Base-by-base conservation (phyloP, 352 stramenopile species). In the Saprolegnia diclina region DNA sequence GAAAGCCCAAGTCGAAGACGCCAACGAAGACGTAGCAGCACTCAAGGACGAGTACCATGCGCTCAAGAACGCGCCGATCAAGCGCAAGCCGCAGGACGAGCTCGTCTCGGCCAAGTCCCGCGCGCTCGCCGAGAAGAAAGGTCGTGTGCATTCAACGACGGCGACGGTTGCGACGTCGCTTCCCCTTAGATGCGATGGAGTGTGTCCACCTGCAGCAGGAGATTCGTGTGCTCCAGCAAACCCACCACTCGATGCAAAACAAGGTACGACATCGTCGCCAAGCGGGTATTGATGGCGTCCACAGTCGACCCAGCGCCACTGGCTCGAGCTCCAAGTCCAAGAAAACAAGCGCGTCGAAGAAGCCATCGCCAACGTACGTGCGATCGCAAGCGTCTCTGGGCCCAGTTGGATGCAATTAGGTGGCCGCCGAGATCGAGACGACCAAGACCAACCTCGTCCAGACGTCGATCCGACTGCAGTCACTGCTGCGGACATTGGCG, bases 51-150 rank as follows among this genome's bases (percentile, higher is more conserved):
- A 67, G 14, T 42, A 57, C 35, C 62, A 57, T 21, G 55, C n/a
- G 22, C 62, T 67, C 13, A 26, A 67, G 50, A 54, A 54, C 24
- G 56, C 24, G 14, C n/a, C 56, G 10, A 55, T 67, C 37, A 67
- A 67, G 32, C 62, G 62, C 21, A 56, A 59, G 32, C 35, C 62
- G 13, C n/a, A 54, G 46, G 24, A 54, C 24, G 46, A 54, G 46
- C 24, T 54, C n/a, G n/a, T 54, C n/a, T 54, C 46, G n/a, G 46
- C 46, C 46, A 54, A 54, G 24, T 54, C 46, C 46, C n/a, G n/a
- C 24, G 46, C 46, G 2, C 24, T 54, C n/a, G 46, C 46, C 24
- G 46, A 54, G 24, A 54, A 54, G 5, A 54, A 54, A 5, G 46
- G 46, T 54, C 2, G 24, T 54, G 24, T 54, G 2, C 24, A 2